Conservation (phyloP, 2,329 filamentous ascomycete species). For the Aspergillus pseudotamarii region DNA sequence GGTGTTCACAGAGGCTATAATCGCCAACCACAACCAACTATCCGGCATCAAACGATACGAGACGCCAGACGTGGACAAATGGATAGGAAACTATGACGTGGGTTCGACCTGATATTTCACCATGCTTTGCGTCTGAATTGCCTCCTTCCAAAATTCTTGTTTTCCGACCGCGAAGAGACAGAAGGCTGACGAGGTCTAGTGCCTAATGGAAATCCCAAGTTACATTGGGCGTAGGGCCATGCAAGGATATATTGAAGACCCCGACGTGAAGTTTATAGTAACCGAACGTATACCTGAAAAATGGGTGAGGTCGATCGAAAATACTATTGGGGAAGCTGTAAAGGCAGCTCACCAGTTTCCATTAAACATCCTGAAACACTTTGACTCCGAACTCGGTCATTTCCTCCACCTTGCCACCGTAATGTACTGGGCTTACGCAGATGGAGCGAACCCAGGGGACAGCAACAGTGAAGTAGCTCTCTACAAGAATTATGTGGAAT, state of each 20-base stretch:
- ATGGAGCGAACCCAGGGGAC: constrained; percentile 16
- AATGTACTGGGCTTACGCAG: constrained; percentile 15
- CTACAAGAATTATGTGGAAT: constrained; percentile 21
- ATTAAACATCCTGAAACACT: constrained; percentile 25
- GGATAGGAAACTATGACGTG: constrained; percentile 25
- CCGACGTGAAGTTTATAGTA: constrained; percentile 29
- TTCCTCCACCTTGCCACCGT: constrained; percentile 18
- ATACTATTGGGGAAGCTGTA: constrained; percentile 15
- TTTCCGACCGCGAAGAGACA: neutral
- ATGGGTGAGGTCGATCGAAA: constrained; percentile 27
- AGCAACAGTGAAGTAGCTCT: constrained; percentile 19
- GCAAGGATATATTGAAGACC: constrained; percentile 23
- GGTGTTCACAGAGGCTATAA: constrained; percentile 20
- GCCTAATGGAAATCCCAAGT: constrained; percentile 26
- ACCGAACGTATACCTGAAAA: constrained; percentile 25
- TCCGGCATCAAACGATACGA: constrained; percentile 21
- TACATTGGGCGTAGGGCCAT: constrained; percentile 21
- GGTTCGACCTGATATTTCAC: neutral
- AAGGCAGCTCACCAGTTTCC: constrained; percentile 16
- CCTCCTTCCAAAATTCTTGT: neutral
- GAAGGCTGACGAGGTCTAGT: constrained; percentile 9
- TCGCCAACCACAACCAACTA: constrained; percentile 21
- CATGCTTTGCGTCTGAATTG: neutral
- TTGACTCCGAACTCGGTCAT: constrained; percentile 16
- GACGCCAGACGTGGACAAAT: constrained; percentile 21